Conservation (phyloP, 2,329 filamentous ascomycete genomes). For the Cladosporium sp. region DNA sequence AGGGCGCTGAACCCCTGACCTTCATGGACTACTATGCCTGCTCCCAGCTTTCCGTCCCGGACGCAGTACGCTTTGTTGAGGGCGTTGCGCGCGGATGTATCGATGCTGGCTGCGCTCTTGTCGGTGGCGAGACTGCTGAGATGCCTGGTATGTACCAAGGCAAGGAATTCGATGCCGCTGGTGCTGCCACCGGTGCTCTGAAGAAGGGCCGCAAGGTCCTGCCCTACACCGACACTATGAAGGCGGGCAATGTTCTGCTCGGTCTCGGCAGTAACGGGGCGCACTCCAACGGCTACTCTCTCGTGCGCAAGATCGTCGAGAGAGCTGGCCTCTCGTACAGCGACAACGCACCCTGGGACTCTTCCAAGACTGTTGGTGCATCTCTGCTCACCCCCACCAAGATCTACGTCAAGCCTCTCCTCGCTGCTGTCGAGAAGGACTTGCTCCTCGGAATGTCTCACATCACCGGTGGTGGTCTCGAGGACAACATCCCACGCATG, state of each 20-base stretch:
- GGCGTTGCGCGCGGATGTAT: constrained; percentile 86
- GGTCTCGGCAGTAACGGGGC: constrained; percentile 81
- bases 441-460: constrained; percentile 90
- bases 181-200: constrained; percentile 84
- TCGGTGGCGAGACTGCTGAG: constrained; percentile 97
- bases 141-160: constrained; percentile 93
- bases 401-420: constrained; percentile 75
- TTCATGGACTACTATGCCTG: constrained; percentile 99
- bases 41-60: constrained; percentile 74
- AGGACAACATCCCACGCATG: constrained; percentile 94
- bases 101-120: constrained; percentile 78
- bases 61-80: constrained; percentile 80
- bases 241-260: constrained; percentile 75
- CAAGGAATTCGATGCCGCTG: constrained; percentile 90
- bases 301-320: constrained; percentile 86
- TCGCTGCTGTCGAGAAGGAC: constrained; percentile 58
- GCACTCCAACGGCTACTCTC: constrained; percentile 96
- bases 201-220: constrained; percentile 61
- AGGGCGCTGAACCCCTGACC: constrained; percentile 90
- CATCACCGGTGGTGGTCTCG: constrained; percentile 90
- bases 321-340: constrained; percentile 68
- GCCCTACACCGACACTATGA: constrained; percentile 73
- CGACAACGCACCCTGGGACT: constrained; percentile 72
- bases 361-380: constrained; percentile 60
- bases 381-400: constrained; percentile 83